Evolutionary conservation across 768 basidiomycete species (phyloP).

Genomic region (Candolleomyces eurysporus): DNA sequence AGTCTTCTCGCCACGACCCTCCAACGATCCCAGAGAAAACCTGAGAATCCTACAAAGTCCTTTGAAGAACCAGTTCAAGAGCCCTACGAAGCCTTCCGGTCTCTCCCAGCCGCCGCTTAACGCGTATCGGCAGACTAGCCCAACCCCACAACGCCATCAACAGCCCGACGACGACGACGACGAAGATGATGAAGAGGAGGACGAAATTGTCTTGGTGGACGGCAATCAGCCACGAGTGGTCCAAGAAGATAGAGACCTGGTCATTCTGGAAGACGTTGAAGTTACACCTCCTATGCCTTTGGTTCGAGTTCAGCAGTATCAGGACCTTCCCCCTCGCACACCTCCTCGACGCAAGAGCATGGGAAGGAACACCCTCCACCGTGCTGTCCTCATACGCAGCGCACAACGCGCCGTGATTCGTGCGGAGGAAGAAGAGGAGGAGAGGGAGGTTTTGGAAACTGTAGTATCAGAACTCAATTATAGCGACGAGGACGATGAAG

Average conservation of each 20-base stretch:
- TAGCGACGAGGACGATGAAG: slow-evolving; percentile 20
- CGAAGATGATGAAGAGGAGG: slow-evolving; percentile 39
- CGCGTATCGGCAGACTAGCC: background rate
- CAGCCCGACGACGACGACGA: slow-evolving; percentile 13
- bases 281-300: slow-evolving; percentile 17
- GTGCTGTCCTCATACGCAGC: slow-evolving; percentile 67
- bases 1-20: slow-evolving; percentile 68
- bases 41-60: slow-evolving; percentile 63
- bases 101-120: slow-evolving; percentile 21
- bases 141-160: background rate
- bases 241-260: slow-evolving; percentile 66
- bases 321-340: slow-evolving; percentile 28
- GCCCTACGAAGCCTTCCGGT: slow-evolving; percentile 25
- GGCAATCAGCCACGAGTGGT: slow-evolving; percentile 66
- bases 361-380: slow-evolving; percentile 56
- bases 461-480: slow-evolving; percentile 37
- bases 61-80: slow-evolving; percentile 37
- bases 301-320: background rate
- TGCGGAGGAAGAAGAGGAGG: slow-evolving; percentile 49
- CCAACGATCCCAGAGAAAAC: slow-evolving; percentile 58
- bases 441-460: slow-evolving; percentile 46
- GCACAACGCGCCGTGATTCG: slow-evolving; percentile 61
- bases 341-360: slow-evolving; percentile 35
- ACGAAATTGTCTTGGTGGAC: slow-evolving; percentile 60
- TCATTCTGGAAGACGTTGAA: slow-evolving; percentile 71